phyloP scores from a whole-genome alignment of 2,329 filamentous ascomycete genomes.

The Penicillium sp. region DNA sequence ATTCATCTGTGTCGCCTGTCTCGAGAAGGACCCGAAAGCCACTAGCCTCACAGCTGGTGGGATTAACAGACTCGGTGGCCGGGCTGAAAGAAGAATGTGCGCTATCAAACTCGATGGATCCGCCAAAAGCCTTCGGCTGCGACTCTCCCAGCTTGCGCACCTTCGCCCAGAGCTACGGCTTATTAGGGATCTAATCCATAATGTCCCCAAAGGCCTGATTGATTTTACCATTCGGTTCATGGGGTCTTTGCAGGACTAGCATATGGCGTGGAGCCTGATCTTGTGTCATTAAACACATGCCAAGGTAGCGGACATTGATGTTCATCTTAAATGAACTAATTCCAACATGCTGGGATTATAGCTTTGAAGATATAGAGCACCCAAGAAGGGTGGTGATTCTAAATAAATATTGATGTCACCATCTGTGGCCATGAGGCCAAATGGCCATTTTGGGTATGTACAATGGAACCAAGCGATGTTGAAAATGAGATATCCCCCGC shows the following conservation, averaged over 20 bases:
- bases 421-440: too few relatives aligned
- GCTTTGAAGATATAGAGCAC: too few relatives aligned
- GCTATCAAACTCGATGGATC: not conserved
- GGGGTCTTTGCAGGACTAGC: not conserved
- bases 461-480: too few relatives aligned
- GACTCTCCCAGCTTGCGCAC: not conserved
- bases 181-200: not conserved
- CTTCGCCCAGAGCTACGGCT: not conserved
- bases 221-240: not conserved
- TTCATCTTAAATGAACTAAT: too few relatives aligned
- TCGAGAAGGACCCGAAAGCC: not conserved
- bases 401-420: too few relatives aligned
- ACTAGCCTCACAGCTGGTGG: not conserved
- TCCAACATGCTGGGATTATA: too few relatives aligned
- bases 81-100: not conserved
- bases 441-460: too few relatives aligned
- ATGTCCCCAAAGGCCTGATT: not conserved
- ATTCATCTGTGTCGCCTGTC: not conserved
- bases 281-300: too few relatives aligned
- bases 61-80: not conserved
- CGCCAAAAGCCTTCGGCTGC: not conserved
- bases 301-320: too few relatives aligned
- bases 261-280: not conserved
- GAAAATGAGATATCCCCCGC: too few relatives aligned
- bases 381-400: too few relatives aligned